phyloP scores from a whole-genome alignment of 257 asterid species.

The Fraxinus pennsylvanica region DNA sequence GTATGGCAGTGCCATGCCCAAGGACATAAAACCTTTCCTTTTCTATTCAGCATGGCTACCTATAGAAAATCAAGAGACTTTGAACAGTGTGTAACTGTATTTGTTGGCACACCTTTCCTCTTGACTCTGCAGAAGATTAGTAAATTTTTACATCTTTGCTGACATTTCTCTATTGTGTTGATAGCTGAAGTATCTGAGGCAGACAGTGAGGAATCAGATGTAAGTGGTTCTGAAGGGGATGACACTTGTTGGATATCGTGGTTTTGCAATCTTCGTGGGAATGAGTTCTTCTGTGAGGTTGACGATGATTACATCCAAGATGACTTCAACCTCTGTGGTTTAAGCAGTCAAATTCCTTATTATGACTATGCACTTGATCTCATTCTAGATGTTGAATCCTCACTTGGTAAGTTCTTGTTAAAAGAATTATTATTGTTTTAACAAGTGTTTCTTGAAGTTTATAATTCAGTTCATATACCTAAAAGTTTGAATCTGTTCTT shows the following conservation, averaged over 20 bases:
- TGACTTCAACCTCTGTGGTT: constrained; percentile 59
- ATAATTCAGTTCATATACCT: not conserved
- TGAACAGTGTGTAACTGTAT: not conserved
- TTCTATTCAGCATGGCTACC: not conserved
- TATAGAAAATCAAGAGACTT: not conserved
- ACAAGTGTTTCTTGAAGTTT: not conserved
- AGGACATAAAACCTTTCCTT: not conserved
- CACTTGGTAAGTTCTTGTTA: constrained; percentile 42
- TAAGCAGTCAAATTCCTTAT: constrained; percentile 55
- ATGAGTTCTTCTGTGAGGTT: constrained; percentile 60
- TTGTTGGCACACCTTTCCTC: not conserved
- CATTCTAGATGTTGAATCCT: constrained; percentile 61
- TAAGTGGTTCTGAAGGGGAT: constrained; percentile 58
- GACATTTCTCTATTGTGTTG: constrained; percentile 22
- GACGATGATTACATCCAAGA: constrained; percentile 67
- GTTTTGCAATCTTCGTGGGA: constrained; percentile 62
- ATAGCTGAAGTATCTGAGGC: constrained; percentile 55
- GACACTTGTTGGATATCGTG: constrained; percentile 64
- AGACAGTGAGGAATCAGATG: constrained; percentile 59
- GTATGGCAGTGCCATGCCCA: not conserved
- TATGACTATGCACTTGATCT: constrained; percentile 60
- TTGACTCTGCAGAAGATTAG: not conserved
- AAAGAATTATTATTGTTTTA: not conserved
- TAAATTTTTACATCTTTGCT: not conserved
- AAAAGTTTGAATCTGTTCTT: not conserved